Base-by-base conservation (phyloP, 192 early-diverging fungal species). In the Podila epicladia region DNA sequence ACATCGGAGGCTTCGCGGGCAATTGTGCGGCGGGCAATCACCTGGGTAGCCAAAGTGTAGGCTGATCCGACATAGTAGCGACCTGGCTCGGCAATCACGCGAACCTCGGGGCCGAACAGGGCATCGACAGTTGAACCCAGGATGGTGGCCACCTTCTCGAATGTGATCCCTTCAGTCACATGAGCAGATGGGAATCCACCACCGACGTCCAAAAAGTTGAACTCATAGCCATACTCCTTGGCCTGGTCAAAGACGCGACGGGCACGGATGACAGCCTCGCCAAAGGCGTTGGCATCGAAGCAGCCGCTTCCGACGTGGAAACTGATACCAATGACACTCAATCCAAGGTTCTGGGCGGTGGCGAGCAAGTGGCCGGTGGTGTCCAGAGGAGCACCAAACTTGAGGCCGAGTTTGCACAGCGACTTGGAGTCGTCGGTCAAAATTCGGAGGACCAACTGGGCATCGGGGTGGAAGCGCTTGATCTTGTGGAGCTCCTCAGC, bases 281-380 rank as follows among this genome's bases (percentile, higher is more conserved):
- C 84, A 83, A 97, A 99, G 13, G 96, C 93, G 12, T 87, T 71
- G 48, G 93, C 95, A 70, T 95, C 95, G 55, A 90, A 93, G 85
- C 95, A 97, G 17, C 97, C 97, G 77, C 91, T 93, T 60, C 97
- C 97, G 33, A 99, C 97, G 71, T 99, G 97, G 90, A 99, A 99
- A 69, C 72, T 90, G 55, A 94, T 90, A 49, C 97, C 97, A 67
- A 97, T 91, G 29, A 99, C 94, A 62, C 95, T 85, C 29, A 99
- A 82, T 26, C 88, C 94, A 48, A 98, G 85, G 26, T 89, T 87
- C 70, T 88, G 84, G 41, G 97, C 97, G 17, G 91, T 87, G 33
- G 80, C 61, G 74, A 99, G 86, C 35, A 98, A 88, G 49, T 73
- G 41, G 28, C 82, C 87, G 57, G 95, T 93, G 38, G 89, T 79